A percentile compares a stretch with the other conserved stretches of the same genome.
Evolutionary conservation across 768 basidiomycete genomes (phyloP).

Genomic region (Boletus coccyginus): DNA sequence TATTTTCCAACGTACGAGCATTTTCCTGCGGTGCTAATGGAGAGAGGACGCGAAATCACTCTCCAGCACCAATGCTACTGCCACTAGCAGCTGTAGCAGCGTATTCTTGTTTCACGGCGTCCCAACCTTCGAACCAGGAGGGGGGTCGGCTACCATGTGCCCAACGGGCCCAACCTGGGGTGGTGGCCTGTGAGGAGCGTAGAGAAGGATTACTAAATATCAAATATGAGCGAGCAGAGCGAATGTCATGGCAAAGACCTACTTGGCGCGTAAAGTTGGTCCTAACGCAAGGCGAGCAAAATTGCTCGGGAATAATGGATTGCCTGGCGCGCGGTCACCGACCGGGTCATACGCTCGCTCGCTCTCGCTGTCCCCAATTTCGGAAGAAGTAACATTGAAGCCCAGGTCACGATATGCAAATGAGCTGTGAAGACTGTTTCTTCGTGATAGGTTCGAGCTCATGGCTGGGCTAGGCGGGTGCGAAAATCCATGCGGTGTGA

Average conservation of each 20-base stretch:
- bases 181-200: constrained; percentile 8
- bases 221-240: not conserved
- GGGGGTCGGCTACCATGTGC: constrained; percentile 30
- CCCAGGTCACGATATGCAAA: constrained; percentile 16
- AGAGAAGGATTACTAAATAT: constrained; percentile 26
- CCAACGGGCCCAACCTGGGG: constrained; percentile 26
- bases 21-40: not conserved
- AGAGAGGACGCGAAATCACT: constrained; percentile 8
- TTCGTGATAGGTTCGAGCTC: constrained; percentile 12
- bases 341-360: constrained; percentile 45
- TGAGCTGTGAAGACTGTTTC: constrained; percentile 17
- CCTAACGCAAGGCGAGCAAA: constrained; percentile 66
- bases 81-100: constrained; percentile 41
- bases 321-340: constrained; percentile 67
- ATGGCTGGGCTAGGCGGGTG: constrained; percentile 21
- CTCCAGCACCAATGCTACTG: constrained; percentile 28
- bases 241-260: constrained; percentile 14
- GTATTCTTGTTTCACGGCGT: constrained; percentile 40
- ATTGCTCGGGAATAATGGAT: constrained; percentile 79
- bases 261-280: constrained; percentile 63
- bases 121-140: constrained; percentile 43
- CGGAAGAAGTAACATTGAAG: constrained; percentile 14
- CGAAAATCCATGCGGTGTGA: constrained; percentile 26
- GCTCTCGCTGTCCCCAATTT: constrained; percentile 25
- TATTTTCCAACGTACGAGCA: not conserved